phyloP scores from a whole-genome alignment of 2,329 filamentous ascomycete species.

The Sordariomycetes sp. region DNA sequence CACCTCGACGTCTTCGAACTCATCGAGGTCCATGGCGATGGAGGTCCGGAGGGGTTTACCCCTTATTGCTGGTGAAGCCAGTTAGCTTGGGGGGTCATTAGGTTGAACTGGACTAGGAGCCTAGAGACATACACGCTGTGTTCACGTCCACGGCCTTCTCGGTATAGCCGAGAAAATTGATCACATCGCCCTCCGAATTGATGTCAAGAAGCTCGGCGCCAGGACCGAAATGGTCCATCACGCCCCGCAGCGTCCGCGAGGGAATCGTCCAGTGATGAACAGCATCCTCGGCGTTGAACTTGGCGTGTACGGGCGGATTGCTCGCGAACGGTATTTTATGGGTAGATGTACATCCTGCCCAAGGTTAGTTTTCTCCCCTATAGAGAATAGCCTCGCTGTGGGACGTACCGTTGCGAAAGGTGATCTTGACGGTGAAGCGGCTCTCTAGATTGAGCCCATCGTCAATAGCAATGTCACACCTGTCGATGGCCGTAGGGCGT shows the following conservation, averaged over 20 bases:
- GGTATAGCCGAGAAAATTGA: slow-evolving; percentile 73
- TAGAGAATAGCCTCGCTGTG: background rate
- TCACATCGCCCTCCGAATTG: slow-evolving; percentile 60
- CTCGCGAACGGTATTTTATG: slow-evolving; percentile 69
- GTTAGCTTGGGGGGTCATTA: background rate
- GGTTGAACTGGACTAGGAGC: background rate
- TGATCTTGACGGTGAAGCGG: slow-evolving; percentile 62
- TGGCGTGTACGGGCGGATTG: slow-evolving; percentile 62
- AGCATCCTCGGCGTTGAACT: slow-evolving; percentile 58
- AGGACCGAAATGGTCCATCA: slow-evolving; percentile 71
- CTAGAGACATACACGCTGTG: slow-evolving; percentile 15
- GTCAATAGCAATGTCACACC: slow-evolving; percentile 63
- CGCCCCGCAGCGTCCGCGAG: slow-evolving; percentile 58
- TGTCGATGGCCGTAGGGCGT: slow-evolving; percentile 60
- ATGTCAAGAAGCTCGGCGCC: slow-evolving; percentile 75
- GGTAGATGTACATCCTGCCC: slow-evolving; percentile 61
- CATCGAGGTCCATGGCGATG: slow-evolving; percentile 63
- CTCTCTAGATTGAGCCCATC: slow-evolving; percentile 62
- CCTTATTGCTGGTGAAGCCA: slow-evolving; percentile 45
- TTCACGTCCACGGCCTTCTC: slow-evolving; percentile 63
- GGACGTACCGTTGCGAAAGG: slow-evolving; percentile 56
- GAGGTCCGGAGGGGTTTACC: slow-evolving; percentile 75
- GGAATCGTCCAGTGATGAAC: slow-evolving; percentile 64
- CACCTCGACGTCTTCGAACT: slow-evolving; percentile 66
- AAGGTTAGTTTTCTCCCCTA: background rate